Evolutionary conservation across 768 basidiomycete species (phyloP).

Genomic region (Polyporus arcularius): DNA sequence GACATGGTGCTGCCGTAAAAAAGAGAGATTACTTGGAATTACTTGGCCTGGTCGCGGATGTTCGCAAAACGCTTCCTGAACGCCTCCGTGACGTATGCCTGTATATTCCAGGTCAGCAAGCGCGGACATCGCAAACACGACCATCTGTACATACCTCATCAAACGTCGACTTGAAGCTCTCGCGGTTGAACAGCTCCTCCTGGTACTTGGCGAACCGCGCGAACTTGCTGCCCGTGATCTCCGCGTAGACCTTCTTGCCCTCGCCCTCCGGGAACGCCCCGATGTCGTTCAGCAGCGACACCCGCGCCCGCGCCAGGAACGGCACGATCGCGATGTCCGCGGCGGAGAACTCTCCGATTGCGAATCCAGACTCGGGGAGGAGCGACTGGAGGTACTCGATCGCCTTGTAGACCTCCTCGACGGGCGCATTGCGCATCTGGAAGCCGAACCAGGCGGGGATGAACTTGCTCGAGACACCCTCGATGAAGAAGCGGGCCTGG

Average conservation of each 20-base stretch:
- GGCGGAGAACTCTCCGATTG: slow-evolving; percentile 49
- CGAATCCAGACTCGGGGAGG: slow-evolving; percentile 51
- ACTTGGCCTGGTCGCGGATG: slow-evolving; percentile 7
- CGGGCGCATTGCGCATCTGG: slow-evolving; percentile 39
- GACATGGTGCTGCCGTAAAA: too few relatives aligned
- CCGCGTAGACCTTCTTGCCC: slow-evolving; percentile 40
- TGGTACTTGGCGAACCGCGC: slow-evolving; percentile 52
- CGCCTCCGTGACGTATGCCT: slow-evolving; percentile 24
- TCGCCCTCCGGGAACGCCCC: slow-evolving; percentile 52
- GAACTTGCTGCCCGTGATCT: slow-evolving; percentile 49
- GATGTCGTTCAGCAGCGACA: slow-evolving; percentile 49
- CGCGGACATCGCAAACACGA: neutral
- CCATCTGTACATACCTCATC: slow-evolving; percentile 43
- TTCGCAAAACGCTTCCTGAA: slow-evolving; percentile 20
- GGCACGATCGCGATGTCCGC: slow-evolving; percentile 65
- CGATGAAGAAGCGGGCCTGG: slow-evolving; percentile 63
- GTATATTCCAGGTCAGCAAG: neutral
- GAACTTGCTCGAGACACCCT: slow-evolving; percentile 51
- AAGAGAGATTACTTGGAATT: neutral
- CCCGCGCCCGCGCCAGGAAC: slow-evolving; percentile 56
- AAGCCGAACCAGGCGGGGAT: slow-evolving; percentile 40
- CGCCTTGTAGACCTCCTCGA: slow-evolving; percentile 42
- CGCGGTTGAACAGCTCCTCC: slow-evolving; percentile 47
- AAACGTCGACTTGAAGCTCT: slow-evolving; percentile 58
- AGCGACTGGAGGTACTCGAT: slow-evolving; percentile 51